Percentiles rank a stretch among this genome's conserved stretches.
Conservation (phyloP, 192 early-diverging fungal genomes). For the Entrophospora sp. region DNA sequence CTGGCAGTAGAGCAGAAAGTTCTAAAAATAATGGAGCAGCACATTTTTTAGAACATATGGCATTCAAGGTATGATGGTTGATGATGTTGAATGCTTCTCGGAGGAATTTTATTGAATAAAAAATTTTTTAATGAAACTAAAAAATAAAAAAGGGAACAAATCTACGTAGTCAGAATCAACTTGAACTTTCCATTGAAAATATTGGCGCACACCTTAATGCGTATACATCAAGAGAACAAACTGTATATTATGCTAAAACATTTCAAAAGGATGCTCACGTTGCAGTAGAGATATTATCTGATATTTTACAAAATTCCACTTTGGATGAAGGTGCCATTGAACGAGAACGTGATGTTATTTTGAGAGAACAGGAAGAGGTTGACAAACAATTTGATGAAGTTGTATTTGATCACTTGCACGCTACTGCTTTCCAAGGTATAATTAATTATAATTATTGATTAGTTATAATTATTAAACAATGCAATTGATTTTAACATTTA, state of each 20-base stretch:
- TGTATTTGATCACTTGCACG: conserved; percentile 98
- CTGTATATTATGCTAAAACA: conserved; percentile 96
- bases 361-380: conserved; percentile 89
- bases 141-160: conserved; percentile 63
- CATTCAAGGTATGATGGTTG: conserved; percentile 95
- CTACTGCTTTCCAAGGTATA: conserved; percentile 77
- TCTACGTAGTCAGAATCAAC: conserved; percentile 74
- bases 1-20: conserved; percentile 77
- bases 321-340: conserved; percentile 79
- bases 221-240: conserved; percentile 98
- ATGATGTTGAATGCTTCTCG: too few species aligned
- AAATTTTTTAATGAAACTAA: not conserved
- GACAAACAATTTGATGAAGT: conserved; percentile 96
- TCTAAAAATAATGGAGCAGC: conserved; percentile 86
- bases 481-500: not conserved
- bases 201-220: conserved; percentile 98
- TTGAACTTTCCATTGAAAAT: conserved; percentile 95
- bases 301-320: conserved; percentile 90
- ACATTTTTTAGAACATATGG: conserved; percentile 99
- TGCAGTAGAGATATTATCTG: conserved; percentile 90
- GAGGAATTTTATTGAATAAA: not conserved
- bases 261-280: conserved; percentile 77
- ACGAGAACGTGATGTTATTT: conserved; percentile 94
- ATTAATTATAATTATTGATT: not conserved
- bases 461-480: not conserved